Conservation (phyloP, 2,329 filamentous ascomycete species). For the Fusarium cyanostomum region DNA sequence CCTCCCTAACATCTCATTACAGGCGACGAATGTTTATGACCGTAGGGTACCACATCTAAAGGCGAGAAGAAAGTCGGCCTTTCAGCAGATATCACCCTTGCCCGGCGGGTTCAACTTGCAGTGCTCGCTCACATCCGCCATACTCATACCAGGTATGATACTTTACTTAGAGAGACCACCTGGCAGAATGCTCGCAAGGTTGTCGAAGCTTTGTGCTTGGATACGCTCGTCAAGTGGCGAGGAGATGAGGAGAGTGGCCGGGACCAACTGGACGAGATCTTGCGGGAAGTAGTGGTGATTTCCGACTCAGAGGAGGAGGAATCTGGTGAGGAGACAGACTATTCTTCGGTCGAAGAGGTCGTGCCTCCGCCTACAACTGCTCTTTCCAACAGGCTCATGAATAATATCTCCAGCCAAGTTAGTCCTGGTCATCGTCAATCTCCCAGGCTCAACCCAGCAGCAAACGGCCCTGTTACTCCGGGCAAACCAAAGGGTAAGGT, state of each 20-base stretch:
- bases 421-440: constrained; percentile 29
- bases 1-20: constrained; percentile 1
- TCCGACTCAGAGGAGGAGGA: constrained; percentile 66
- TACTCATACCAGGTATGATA: constrained; percentile 72
- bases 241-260: constrained; percentile 75
- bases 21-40: constrained; percentile 27
- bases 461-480: constrained; percentile 26
- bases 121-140: constrained; percentile 74
- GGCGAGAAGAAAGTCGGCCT: constrained; percentile 67
- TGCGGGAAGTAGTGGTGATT: constrained; percentile 73
- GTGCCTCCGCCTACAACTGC: constrained; percentile 17
- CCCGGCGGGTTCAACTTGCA: constrained; percentile 70
- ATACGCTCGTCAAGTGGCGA: constrained; percentile 76
- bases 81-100: constrained; percentile 63
- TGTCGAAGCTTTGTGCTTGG: constrained; percentile 69
- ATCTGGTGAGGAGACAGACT: constrained; percentile 51
- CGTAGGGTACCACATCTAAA: constrained; percentile 60
- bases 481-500: constrained; percentile 35
- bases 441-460: constrained; percentile 24
- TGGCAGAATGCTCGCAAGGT: constrained; percentile 69
- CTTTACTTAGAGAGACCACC: constrained; percentile 65
- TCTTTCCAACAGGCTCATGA: constrained; percentile 14
- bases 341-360: constrained; percentile 45
- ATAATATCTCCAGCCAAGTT: constrained; percentile 21
- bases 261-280: constrained; percentile 73